Evolutionary conservation across 352 stramenopile genomes (phyloP).

Genomic region (Achlya hypogyna): DNA sequence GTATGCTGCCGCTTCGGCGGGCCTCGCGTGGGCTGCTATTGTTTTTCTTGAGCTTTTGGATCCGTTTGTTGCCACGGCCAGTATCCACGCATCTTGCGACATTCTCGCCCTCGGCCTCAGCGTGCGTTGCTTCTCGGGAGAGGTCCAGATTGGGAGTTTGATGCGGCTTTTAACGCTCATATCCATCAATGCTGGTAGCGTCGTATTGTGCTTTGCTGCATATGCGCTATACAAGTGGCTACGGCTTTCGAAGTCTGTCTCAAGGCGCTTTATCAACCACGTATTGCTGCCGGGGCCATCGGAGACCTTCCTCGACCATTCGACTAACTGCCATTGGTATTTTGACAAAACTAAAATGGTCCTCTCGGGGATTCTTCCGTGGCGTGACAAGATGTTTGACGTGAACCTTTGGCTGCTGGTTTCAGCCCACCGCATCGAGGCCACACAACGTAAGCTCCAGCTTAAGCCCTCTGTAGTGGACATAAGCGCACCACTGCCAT

Average conservation of each 20-base stretch:
- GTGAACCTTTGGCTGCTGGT: conserved; percentile 6
- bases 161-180: not conserved
- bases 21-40: not conserved
- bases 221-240: too few species aligned
- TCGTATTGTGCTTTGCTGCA: too few species aligned
- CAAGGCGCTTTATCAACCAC: too few species aligned
- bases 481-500: not conserved
- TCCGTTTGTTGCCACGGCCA: not conserved
- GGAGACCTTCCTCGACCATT: too few species aligned
- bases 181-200: too few species aligned
- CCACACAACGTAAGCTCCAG: not conserved
- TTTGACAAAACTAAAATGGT: not conserved
- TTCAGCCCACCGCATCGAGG: not conserved
- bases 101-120: not conserved
- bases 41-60: not conserved
- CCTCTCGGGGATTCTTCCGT: not conserved
- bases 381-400: not conserved
- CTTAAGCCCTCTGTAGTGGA: not conserved
- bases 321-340: not conserved
- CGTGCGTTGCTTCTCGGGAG: too few species aligned
- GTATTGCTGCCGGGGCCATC: too few species aligned
- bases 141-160: not conserved
- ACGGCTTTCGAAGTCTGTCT: too few species aligned
- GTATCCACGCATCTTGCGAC: not conserved
- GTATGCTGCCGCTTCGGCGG: not conserved